Percentiles rank a stretch among this genome's conserved stretches.
phyloP scores from a whole-genome alignment of 1,284 basidiomycete genomes.

The Violaceomyces palustris region DNA sequence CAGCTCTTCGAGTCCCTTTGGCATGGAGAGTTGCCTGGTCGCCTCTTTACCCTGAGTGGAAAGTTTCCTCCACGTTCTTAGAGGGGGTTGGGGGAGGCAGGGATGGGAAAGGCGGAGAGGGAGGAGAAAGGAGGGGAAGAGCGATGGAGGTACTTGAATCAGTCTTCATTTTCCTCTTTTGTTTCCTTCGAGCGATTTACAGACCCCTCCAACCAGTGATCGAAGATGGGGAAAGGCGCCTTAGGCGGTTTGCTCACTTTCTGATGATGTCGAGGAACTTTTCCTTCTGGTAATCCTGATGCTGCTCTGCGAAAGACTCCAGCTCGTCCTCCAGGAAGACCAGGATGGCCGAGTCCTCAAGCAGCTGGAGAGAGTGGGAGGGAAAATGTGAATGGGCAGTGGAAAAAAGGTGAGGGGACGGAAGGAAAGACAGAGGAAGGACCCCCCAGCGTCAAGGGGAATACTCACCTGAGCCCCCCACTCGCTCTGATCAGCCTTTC shows the following conservation, averaged over 20 bases:
- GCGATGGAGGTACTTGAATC: no score
- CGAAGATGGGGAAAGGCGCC: neutral
- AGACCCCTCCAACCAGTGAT: neutral
- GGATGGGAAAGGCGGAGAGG: no score
- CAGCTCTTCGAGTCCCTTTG: conserved; percentile 22
- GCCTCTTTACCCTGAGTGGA: conserved; percentile 33
- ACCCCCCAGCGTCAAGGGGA: neutral
- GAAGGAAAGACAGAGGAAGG: neutral
- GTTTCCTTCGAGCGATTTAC: no score
- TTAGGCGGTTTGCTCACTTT: conserved; percentile 13
- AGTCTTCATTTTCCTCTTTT: no score
- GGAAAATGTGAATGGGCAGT: neutral
- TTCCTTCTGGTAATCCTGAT: conserved; percentile 31
- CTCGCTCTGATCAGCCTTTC: conserved; percentile 26
- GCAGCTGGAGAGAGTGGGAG: conserved; percentile 4
- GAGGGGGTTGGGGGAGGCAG: no score
- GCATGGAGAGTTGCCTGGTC: conserved; percentile 47
- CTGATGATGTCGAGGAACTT: conserved; percentile 48
- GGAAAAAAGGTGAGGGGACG: neutral
- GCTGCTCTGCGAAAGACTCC: conserved; percentile 31
- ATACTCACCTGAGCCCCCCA: conserved; percentile 26
- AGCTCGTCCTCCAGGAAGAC: conserved; percentile 46
- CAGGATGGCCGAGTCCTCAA: conserved; percentile 49
- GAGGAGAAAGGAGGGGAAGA: no score
- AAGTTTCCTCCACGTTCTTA: conserved; percentile 47